Conservation (phyloP, 129 eudicot species). For the Rutidosis leptorrhynchoides region DNA sequence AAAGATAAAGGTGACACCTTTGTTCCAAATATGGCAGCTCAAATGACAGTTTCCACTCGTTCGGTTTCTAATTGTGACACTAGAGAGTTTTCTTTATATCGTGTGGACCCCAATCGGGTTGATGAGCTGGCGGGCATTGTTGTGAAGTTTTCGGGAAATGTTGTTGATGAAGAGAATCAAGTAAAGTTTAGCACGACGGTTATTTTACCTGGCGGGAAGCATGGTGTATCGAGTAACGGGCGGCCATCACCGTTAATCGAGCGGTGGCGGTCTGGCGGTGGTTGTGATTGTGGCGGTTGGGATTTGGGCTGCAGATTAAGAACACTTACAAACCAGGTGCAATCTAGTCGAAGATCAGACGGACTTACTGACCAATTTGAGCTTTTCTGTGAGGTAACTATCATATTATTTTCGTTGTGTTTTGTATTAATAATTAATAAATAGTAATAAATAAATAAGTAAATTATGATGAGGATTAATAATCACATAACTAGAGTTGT, state of each 20-base stretch:
- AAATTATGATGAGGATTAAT: not conserved
- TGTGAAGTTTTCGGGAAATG: slow-evolving; percentile 46
- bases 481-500: not conserved
- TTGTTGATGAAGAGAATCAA: slow-evolving; percentile 5
- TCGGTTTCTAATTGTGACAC: slow-evolving; percentile 21
- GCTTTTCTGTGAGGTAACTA: slow-evolving; percentile 67
- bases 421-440: too few relatives aligned
- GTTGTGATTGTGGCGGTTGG: slow-evolving; percentile 97
- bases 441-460: too few relatives aligned
- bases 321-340: slow-evolving; percentile 41
- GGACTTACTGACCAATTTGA: slow-evolving; percentile 37
- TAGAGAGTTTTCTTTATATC: slow-evolving; percentile 62
- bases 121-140: slow-evolving; percentile 78
- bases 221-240: slow-evolving; percentile 67
- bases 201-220: slow-evolving; percentile 72
- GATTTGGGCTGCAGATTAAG: slow-evolving; percentile 79
- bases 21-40: slow-evolving; percentile 60
- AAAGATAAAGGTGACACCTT: slow-evolving; percentile 45
- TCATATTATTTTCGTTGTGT: not conserved
- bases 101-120: slow-evolving; percentile 33
- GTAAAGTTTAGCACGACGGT: slow-evolving; percentile 46
- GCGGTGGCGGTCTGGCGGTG: slow-evolving; percentile 80
- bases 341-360: slow-evolving; percentile 24
- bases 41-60: slow-evolving; percentile 67
- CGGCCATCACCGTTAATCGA: slow-evolving; percentile 62